Evolutionary conservation across 768 basidiomycete genomes (phyloP), one percentile per base, ranked within the genome.

Genomic region (Hirschioporus abietinus): DNA sequence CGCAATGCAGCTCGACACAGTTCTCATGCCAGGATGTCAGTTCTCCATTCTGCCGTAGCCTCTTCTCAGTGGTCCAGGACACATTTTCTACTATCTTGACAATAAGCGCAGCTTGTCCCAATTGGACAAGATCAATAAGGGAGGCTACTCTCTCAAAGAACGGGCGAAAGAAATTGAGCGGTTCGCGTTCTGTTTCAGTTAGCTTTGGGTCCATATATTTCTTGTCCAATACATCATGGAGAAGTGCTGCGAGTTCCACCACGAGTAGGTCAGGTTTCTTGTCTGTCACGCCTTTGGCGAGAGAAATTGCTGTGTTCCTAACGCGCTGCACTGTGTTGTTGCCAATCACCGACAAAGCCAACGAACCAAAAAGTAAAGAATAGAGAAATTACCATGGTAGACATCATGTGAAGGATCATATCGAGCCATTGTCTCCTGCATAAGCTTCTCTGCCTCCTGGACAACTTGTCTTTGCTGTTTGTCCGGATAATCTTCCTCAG

Each of bases 171-270:
- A 84, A 91, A 65, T 78, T 76, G 75, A 86, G 86, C 7, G 89
- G 85, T 73, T 91, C 86, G 20, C 83, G 79, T 15, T 85, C 83
- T 70, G 72, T 68, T 10, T 84, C 76, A 65, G 80, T 81, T 3
- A 52, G 42, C 42, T 52, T 52, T 15, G 81, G 75, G 1, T 87
- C 78, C 20, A 88, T 87, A 72, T 94, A 93, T 80, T 94, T 93
- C 78, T 90, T 92, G 83, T 93, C 92, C 35, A 92, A 79, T 58
- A 95, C 83, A 75, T 96, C 94, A 72, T 96, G 95, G 60, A 96
- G 84, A 52, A 96, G 83, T n/a, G 95, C 90, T 34, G 91, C 89
- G 61, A 96, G 79, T 75, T 96, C 94, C 25, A 96, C 84, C 6
- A 87, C 83, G 24, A 95, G 78, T 1, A 95, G 76, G 78, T 96